Evolutionary conservation across 768 basidiomycete genomes (phyloP).

Genomic region (Sporobolomyces pararoseus): DNA sequence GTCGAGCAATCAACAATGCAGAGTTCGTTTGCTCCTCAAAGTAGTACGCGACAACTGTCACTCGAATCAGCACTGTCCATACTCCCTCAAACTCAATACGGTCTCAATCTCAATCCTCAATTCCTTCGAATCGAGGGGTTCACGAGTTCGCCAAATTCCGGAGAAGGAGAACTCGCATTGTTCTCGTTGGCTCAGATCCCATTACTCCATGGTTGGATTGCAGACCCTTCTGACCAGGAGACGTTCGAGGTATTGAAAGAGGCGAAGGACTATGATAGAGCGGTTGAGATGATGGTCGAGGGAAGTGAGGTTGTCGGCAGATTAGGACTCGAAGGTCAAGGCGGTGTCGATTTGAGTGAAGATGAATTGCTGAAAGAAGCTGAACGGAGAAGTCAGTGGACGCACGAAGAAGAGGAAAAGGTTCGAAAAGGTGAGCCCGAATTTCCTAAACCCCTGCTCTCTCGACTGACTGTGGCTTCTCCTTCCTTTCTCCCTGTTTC

Average conservation of each 20-base stretch:
- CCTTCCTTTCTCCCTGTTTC: background rate
- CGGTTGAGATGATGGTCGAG: constrained; percentile 69
- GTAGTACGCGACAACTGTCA: background rate
- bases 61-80: constrained; percentile 69
- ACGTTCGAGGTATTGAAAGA: constrained; percentile 41
- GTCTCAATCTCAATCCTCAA: constrained; percentile 81
- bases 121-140: constrained; percentile 59
- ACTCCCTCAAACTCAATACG: constrained; percentile 74
- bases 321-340: constrained; percentile 50
- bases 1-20: constrained; percentile 44
- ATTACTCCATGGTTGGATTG: constrained; percentile 80
- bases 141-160: constrained; percentile 44
- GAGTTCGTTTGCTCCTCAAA: constrained; percentile 41
- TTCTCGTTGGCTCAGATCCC: constrained; percentile 76
- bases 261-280: constrained; percentile 63
- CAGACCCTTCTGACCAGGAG: constrained; percentile 42
- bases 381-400: constrained; percentile 49
- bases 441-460: background rate
- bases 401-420: constrained; percentile 60
- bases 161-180: constrained; percentile 70
- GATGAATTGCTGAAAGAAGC: constrained; percentile 29
- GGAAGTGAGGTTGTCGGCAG: constrained; percentile 62
- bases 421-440: constrained; percentile 71
- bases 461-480: background rate
- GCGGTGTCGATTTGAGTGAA: constrained; percentile 51